Conservation (phyloP, 2,329 filamentous ascomycete genomes). For the Dactylellina drechsleri region DNA sequence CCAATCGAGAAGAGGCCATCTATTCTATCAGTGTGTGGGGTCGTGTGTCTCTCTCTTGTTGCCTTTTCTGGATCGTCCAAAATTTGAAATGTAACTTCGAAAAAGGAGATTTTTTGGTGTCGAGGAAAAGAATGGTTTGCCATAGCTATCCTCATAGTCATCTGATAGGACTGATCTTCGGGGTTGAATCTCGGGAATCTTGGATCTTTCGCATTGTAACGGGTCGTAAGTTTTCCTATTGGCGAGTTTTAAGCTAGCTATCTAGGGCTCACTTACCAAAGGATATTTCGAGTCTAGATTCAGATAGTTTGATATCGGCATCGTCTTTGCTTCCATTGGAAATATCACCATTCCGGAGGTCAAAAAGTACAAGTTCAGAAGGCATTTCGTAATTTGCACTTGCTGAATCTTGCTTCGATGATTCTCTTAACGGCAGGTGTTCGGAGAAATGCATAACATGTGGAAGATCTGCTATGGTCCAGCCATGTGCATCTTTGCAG, state of each 20-base stretch:
- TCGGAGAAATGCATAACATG: background rate
- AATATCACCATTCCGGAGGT: background rate
- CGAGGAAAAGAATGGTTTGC: constrained; percentile 8
- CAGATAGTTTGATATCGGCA: background rate
- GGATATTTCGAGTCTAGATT: background rate
- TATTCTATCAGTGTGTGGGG: no score
- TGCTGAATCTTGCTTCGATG: background rate
- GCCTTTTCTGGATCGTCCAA: background rate
- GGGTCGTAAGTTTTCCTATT: no score
- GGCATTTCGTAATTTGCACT: background rate
- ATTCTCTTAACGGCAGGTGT: background rate
- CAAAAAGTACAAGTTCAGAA: background rate
- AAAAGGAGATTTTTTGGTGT: constrained; percentile 11
- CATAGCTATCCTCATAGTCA: background rate
- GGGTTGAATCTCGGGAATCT: no score
- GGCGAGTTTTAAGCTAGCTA: no score
- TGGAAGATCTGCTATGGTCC: background rate
- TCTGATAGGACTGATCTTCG: no score
- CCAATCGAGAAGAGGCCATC: constrained; percentile 8
- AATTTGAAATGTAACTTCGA: constrained; percentile 13
- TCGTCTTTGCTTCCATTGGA: background rate
- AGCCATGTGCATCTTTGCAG: background rate
- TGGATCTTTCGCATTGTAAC: no score
- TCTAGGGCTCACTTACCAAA: background rate
- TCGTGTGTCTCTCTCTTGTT: background rate